phyloP scores from a whole-genome alignment of 495 filamentous ascomycete species.

The Cetradonia linearis region DNA sequence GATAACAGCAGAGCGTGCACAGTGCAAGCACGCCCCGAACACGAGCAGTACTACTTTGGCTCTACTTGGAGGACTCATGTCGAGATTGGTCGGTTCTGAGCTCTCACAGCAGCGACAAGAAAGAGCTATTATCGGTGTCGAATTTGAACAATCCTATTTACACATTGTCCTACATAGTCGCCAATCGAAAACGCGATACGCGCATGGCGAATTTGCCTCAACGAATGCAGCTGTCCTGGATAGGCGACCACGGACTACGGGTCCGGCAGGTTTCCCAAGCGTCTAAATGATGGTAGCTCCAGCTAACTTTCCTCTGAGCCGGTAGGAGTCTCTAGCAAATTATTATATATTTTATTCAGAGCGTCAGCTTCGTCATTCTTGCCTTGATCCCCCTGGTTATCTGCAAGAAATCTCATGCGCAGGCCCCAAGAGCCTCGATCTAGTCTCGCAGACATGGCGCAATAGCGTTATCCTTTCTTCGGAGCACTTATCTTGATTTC shows the following conservation, averaged over 20 bases:
- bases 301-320: neutral
- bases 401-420: neutral
- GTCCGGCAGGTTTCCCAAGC: neutral
- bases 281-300: neutral
- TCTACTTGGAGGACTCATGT: neutral
- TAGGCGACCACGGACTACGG: neutral
- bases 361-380: conserved; percentile 6
- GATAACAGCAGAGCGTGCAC: neutral
- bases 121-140: neutral
- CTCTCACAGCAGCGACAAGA: conserved; percentile 32
- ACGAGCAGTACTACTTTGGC: neutral
- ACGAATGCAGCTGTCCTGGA: neutral
- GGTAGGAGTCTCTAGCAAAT: neutral
- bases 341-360: neutral
- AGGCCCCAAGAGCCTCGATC: conserved; percentile 24
- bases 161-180: neutral
- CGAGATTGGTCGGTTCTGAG: neutral
- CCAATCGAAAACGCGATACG: neutral
- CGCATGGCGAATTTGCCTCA: neutral
- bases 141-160: neutral
- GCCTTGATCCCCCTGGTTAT: conserved; percentile 10
- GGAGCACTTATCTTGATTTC: conserved; percentile 7
- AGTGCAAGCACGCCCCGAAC: neutral
- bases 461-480: conserved; percentile 16
- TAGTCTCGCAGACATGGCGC: conserved; percentile 22